phyloP scores from a whole-genome alignment of 768 basidiomycete species.

The Coprinopsis strossmayeri region DNA sequence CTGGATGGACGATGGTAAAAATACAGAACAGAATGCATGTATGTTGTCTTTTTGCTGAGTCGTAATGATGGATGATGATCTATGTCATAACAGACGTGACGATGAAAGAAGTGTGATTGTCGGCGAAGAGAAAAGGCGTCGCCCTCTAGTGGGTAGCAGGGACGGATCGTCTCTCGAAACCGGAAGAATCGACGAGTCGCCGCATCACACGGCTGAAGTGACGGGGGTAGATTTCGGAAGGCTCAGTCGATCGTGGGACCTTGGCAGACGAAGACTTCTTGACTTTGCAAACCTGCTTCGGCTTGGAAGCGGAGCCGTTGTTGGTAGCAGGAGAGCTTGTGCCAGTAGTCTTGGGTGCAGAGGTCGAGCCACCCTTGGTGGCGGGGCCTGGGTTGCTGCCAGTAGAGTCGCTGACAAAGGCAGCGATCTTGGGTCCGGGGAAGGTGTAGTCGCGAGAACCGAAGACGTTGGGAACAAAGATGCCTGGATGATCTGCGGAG shows the following conservation, averaged over 20 bases:
- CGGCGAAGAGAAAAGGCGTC: no score
- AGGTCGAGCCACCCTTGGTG: background rate
- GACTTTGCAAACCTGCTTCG: slow-evolving; percentile 4
- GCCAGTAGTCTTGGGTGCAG: background rate
- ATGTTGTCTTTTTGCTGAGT: background rate
- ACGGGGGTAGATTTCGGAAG: slow-evolving; percentile 15
- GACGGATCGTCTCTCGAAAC: background rate
- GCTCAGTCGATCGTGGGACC: background rate
- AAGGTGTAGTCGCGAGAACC: slow-evolving; percentile 4
- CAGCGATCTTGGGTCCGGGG: slow-evolving; percentile 9
- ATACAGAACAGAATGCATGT: no score
- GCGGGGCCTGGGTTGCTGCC: background rate
- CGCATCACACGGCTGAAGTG: slow-evolving; percentile 30
- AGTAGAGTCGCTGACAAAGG: background rate
- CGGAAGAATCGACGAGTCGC: slow-evolving; percentile 9
- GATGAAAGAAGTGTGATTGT: background rate
- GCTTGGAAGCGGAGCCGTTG: background rate
- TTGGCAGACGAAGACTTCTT: slow-evolving; percentile 1
- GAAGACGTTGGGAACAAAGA: slow-evolving; percentile 1
- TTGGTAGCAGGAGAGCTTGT: background rate
- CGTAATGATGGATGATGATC: no score
- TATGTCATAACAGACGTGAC: background rate
- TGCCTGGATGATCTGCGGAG: slow-evolving; percentile 26
- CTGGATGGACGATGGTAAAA: background rate
- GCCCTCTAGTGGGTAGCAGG: background rate